Evolutionary conservation across 2,329 filamentous ascomycete genomes (phyloP).

Genomic region (Botrytis elliptica): DNA sequence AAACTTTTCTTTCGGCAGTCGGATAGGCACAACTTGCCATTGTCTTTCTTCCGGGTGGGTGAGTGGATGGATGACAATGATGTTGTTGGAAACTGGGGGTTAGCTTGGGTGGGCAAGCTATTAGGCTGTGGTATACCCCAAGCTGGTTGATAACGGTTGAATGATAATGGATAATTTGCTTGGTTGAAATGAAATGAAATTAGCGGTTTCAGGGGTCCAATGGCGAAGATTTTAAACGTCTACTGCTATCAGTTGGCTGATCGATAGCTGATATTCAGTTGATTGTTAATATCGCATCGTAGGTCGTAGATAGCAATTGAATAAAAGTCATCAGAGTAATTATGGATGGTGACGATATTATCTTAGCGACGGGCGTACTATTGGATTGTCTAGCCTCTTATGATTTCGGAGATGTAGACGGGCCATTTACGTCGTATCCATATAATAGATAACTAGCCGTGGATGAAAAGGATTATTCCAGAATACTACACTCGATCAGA

Average conservation of each 20-base stretch:
- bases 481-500: not conserved
- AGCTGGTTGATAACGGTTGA: not conserved
- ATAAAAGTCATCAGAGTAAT: not conserved
- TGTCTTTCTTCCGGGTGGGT: not conserved
- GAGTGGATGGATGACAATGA: not conserved
- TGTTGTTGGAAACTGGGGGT: not conserved
- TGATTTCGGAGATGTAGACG: not conserved
- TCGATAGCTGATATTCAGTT: too few species aligned
- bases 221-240: not conserved
- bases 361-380: not conserved
- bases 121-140: not conserved
- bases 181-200: not conserved
- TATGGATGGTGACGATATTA: not conserved
- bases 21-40: not conserved
- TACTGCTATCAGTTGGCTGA: not conserved
- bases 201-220: not conserved
- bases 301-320: not conserved
- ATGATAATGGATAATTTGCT: not conserved
- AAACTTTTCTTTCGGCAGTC: not conserved
- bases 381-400: not conserved
- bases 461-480: not conserved
- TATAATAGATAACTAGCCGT: not conserved
- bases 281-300: not conserved
- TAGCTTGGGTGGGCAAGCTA: not conserved
- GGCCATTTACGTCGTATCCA: not conserved